Base-by-base conservation (phyloP, 768 basidiomycete species). In the Kwoniella mangroviensis region DNA sequence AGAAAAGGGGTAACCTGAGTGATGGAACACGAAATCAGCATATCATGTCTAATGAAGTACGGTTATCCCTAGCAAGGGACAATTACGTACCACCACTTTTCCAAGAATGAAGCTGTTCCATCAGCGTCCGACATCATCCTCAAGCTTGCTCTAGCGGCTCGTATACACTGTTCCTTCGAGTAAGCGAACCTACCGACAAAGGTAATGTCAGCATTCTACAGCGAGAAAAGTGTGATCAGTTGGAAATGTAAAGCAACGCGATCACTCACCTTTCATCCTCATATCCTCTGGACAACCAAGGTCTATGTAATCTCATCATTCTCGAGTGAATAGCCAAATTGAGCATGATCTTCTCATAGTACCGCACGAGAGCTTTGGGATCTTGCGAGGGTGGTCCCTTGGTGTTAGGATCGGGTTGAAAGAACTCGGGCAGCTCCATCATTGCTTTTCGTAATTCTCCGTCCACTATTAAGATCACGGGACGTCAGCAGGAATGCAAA, bases 91-190 rank as follows among this genome's bases (percentile, higher is more conserved):
- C 82, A 83, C 83, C 83, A 84, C 68, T 80, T 78, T 64, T 84
- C 82, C 56, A 84, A 63, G 69, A 84, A 83, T 0, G 75, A 62
- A 34, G 82, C 81, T 13, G 75, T 76, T 3, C 78, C 80, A 34
- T 78, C 67, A 22, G 76, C 72, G 54, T 79, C 78, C n/a, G 68
- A 63, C 81, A 84, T 81, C 69, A 84, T 71, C 65, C 79, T 72
- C 67, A 84, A 56, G 53, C 76, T 80, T 34, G 81, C 81, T 54
- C 82, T 76, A n/a, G 83, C 82, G 21, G 83, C 82, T 7, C 79
- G 73, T 28, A 84, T 80, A 70, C 83, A 84, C 51, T 82, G 82
- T 51, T 82, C 77, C 42, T 80, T 80, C 42, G 82, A 83, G 72
- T 83, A 84, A 12, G 80, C 74, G 67, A 82, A 84, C 43, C 81